phyloP scores from a whole-genome alignment of 2,329 filamentous ascomycete species.

The Verticillium tricorpus region DNA sequence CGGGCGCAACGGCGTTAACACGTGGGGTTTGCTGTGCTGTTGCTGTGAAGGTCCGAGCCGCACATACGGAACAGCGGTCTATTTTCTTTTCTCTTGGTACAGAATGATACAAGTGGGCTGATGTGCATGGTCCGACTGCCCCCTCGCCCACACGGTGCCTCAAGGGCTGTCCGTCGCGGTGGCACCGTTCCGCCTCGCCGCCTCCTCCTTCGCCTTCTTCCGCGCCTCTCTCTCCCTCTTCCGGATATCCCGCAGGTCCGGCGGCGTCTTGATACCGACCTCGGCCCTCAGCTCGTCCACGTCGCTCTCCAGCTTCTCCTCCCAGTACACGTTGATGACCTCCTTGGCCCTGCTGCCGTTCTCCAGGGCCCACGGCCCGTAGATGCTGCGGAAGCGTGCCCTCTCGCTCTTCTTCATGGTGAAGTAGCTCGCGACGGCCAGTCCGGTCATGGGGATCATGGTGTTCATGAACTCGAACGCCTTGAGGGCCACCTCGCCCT shows the following conservation, averaged over 20 bases:
- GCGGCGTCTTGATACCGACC: constrained; percentile 81
- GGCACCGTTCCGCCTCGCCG: constrained; percentile 1
- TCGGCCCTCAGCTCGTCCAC: constrained; percentile 69
- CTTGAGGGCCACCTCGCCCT: constrained; percentile 96
- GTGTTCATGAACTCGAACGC: constrained; percentile 97
- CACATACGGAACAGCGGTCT: not conserved
- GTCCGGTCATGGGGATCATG: constrained; percentile 86
- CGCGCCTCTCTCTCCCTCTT: constrained; percentile 64
- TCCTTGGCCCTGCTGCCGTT: constrained; percentile 76
- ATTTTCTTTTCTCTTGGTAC: not conserved
- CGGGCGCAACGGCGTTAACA: not conserved
- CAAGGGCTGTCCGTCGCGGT: not conserved
- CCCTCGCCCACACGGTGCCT: not conserved
- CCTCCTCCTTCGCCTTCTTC: constrained; percentile 55
- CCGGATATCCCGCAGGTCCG: constrained; percentile 76
- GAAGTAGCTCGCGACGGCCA: constrained; percentile 80
- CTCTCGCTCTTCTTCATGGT: constrained; percentile 82
- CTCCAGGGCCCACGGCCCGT: constrained; percentile 84
- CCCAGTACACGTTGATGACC: constrained; percentile 96
- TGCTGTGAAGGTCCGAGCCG: not conserved
- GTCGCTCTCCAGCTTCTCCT: constrained; percentile 83
- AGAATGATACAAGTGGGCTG: not conserved
- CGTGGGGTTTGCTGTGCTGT: not conserved
- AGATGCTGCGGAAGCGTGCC: constrained; percentile 65
- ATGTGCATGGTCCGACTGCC: not conserved